These are phyloP conservation scores for Nakazawaea wickerhamii DNA, from an alignment of 805 yeast species.

Conservation along the genomic window DNA sequence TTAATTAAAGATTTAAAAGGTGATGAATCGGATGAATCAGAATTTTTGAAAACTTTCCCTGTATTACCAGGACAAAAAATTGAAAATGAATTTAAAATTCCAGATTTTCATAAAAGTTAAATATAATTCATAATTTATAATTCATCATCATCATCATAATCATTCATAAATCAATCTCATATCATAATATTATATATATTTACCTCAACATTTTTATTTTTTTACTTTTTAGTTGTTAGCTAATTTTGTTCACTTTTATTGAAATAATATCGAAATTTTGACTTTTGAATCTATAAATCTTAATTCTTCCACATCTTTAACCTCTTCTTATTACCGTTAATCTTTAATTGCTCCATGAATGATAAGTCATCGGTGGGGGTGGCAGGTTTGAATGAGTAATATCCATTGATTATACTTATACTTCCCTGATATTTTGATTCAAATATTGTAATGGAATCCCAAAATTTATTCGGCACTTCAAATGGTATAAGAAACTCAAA, in stretches of 20 bases:
- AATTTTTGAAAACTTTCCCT: slow-evolving; percentile 60
- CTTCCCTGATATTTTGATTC: background rate
- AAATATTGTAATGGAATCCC: background rate
- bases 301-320: background rate
- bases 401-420: background rate
- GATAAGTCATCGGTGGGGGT: background rate
- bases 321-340: slow-evolving; percentile 3
- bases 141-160: background rate
- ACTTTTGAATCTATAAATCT: background rate
- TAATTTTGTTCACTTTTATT: no score
- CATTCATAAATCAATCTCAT: no score
- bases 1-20: slow-evolving; percentile 49
- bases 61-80: slow-evolving; percentile 77
- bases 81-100: slow-evolving; percentile 58
- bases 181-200: background rate
- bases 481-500: slow-evolving; percentile 13
- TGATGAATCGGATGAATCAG: slow-evolving; percentile 46
- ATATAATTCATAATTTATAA: background rate
- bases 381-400: background rate
- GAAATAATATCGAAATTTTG: background rate
- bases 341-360: background rate
- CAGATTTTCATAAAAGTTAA: slow-evolving; percentile 50
- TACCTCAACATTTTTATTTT: background rate
- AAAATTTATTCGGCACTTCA: slow-evolving; percentile 8
- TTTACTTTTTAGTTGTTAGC: background rate